Evolutionary conservation across 2,329 filamentous ascomycete species (phyloP), one percentile per base, ranked within the genome.

Genomic region (Diplodia seriata): DNA sequence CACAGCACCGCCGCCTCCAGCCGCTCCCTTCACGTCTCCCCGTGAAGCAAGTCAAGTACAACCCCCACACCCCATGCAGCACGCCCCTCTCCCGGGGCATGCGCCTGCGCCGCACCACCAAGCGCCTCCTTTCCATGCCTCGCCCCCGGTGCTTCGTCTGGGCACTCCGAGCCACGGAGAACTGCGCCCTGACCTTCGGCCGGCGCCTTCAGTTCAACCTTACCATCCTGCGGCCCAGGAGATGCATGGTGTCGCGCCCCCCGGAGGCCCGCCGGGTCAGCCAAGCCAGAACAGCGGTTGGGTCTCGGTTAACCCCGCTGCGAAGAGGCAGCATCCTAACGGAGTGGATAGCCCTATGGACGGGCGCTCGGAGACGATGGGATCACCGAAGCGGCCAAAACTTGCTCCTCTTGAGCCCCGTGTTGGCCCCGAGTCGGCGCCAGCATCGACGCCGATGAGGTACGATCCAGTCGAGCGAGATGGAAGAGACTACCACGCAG

Each of bases 301-400:
- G 82, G 78, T 80, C 1, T 75, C 81, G 6, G 78, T 83, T 23
- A 84, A 84, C 66, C 73, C 78, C 47, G 75, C 76, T 7, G 71
- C 73, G 2, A 84, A 84, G 70, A 79, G 82, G 3, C 72, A 70
- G 29, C 73, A 73, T 38, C 70, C 78, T 5, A 75, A 76, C 40
- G 77, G 77, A n/a, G 73, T 78, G 26, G 76, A 79, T 15, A 76
- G 72, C 43, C 71, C 74, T 9, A 73, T 72, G 49, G 74, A 75
- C 53, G 74, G 55, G 68, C 75, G 71, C 71, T 74, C 72, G 69
- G 75, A 64, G 70, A 43, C 71, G 31, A 69, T 77, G 7, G 80
- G 76, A 59, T 82, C 81, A 11, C 79, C 81, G 1, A 84, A 84
- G 69, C 76, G 82, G 29, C 80, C 78, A n/a, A 81, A 78, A 70